Base-by-base conservation (phyloP, 176 grass and related monocot species). In the Oryza officinalis region DNA sequence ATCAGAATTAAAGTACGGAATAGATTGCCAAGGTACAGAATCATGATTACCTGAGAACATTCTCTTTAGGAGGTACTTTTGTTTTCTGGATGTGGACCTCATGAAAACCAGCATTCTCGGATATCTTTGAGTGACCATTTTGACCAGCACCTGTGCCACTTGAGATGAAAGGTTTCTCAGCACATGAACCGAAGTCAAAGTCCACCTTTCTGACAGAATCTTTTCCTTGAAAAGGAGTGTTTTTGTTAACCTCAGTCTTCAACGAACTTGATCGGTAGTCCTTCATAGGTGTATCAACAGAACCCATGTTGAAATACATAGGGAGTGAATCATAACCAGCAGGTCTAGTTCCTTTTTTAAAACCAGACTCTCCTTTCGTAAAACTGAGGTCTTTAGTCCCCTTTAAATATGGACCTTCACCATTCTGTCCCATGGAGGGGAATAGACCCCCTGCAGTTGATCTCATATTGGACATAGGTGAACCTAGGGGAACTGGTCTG, bases 231-330 rank as follows among this genome's bases (percentile, higher is more conserved):
- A 86, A 86, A 28, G 52, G 50, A 31, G 67, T 79, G 12, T 28
- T 82, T 90, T 83, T 86, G 17, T 82, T 68, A 72, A 82, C 46
- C 37, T 86, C 88, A 32, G 74, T 68, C 74, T 69, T 90, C 47
- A 74, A 69, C 27, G 69, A 69, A 78, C 84, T 90, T 69, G 84
- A 69, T 63, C 10, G 67, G 49, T 82, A 71, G 9, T 78, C 75
- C 67, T 83, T 90, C 83, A 23, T 73, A 73, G 83, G 88, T 73
- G 79, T 82, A 82, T 86, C 88, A 59, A 60, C 72, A 86, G 74
- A 82, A 79, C 63, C 71, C 27, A 87, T 69, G 40, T 78, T 90
- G 13, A 87, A 90, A 69, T 83, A 83, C 61, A 74, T 73, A 59
- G 84, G 87, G 72, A 82, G 50, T 65, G 72, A 41, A 82, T 82